These are phyloP conservation scores for Guillardia theta DNA, from an alignment of 78 protist species.

Conservation along the genomic window DNA sequence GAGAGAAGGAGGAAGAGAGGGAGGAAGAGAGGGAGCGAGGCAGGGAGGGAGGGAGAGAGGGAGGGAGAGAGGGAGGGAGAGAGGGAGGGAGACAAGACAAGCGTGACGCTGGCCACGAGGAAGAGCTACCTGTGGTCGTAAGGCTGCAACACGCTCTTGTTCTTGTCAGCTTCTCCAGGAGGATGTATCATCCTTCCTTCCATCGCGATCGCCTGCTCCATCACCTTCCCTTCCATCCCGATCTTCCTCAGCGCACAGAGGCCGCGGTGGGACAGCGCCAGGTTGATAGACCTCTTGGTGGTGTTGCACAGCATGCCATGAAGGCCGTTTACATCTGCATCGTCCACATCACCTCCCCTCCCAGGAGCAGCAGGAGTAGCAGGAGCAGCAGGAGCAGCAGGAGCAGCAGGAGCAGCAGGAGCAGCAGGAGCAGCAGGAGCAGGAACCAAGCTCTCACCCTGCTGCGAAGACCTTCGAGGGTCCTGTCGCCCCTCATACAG, in stretches of 20 bases:
- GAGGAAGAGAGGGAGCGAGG: too few species aligned
- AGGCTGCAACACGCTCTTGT: not conserved
- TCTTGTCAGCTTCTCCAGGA: not conserved
- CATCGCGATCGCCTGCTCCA: not conserved
- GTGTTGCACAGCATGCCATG: not conserved
- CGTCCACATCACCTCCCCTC: not conserved
- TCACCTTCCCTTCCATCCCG: not conserved
- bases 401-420: not conserved
- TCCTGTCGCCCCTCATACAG: not conserved
- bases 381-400: not conserved
- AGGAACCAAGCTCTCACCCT: not conserved
- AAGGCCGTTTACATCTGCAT: not conserved
- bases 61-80: too few species aligned
- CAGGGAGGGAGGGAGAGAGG: too few species aligned
- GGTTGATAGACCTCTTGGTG: not conserved
- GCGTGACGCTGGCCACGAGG: not conserved
- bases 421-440: not conserved
- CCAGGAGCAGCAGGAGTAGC: not conserved
- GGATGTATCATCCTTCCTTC: slow-evolving; percentile 24
- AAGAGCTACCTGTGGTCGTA: not conserved
- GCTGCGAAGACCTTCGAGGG: not conserved
- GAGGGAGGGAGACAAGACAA: not conserved
- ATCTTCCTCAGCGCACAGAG: not conserved
- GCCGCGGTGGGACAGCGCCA: not conserved
- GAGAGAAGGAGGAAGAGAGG: too few species aligned